Conservation (phyloP, 352 stramenopile species). For the Plasmopara viticola region DNA sequence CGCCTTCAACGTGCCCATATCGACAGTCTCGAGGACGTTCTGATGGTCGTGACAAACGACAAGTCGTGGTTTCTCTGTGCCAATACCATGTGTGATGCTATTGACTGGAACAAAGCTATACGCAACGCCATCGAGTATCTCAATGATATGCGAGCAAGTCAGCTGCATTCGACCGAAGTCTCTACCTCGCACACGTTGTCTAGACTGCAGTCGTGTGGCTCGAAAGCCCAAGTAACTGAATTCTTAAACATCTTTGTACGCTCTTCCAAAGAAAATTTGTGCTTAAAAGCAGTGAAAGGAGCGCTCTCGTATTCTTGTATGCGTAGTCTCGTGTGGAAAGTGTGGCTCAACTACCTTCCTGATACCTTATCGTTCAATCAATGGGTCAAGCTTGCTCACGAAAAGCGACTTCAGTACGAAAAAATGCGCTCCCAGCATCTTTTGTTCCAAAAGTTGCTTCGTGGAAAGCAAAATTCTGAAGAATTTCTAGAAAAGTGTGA, state of each 20-base stretch:
- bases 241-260: conserved; percentile 71
- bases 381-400: conserved; percentile 29
- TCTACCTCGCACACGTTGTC: conserved; percentile 34
- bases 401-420: conserved; percentile 47
- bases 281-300: conserved; percentile 49
- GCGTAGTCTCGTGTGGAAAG: conserved; percentile 60
- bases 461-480: conserved; percentile 23
- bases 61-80: conserved; percentile 81
- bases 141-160: conserved; percentile 8
- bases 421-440: conserved; percentile 20
- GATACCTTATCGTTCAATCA: conserved; percentile 35
- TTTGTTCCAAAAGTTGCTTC: conserved; percentile 29
- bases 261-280: conserved; percentile 41
- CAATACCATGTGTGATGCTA: conserved; percentile 43
- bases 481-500: conserved; percentile 57
- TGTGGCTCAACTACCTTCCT: conserved; percentile 62
- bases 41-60: conserved; percentile 71
- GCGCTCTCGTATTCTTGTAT: conserved; percentile 68
- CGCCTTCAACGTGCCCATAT: conserved; percentile 57
- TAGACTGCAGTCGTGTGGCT: conserved; percentile 57
- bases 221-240: conserved; percentile 46
- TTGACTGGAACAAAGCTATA: conserved; percentile 59
- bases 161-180: conserved; percentile 35
- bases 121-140: conserved; percentile 51
- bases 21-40: conserved; percentile 61